Evolutionary conservation across 2,329 filamentous ascomycete genomes (phyloP), one percentile per base, ranked within the genome.

Genomic region (Cladosporium velox): DNA sequence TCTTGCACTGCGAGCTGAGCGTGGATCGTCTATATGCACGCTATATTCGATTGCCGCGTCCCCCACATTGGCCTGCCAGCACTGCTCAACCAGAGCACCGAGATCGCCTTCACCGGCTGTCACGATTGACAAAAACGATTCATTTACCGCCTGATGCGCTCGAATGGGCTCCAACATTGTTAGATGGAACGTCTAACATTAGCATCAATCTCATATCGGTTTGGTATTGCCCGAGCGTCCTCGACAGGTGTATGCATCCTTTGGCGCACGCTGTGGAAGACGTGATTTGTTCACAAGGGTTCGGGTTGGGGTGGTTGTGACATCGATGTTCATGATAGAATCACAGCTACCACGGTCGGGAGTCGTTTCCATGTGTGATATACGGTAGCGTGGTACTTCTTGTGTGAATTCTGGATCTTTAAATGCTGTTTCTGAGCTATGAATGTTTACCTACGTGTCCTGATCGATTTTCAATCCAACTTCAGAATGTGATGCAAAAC

Each of bases 61-160:
- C 52, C 52, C 52, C 52, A 55, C 52, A 55, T 30, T 47, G 41
- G 15, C 15, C 11, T 30, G 18, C 14, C 52, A 55, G 52, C 52
- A 55, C 52, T 55, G 52, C 30, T 32, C 52, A 55, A 32, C 52
- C 18, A 32, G 26, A 55, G 52, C 52, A 55, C 52, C 52, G 52
- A 34, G 52, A 21, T 7, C 11, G 52, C 30, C 7, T 28, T 55
- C 52, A 55, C 52, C 52, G 52, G 52, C 28, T 55, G 28, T 28
- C 52, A 30, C 28, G 52, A 55, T 55, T 55, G 30, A 34, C 52
- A 18, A 55, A 34, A 32, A 55, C 52, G 52, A 55, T 34, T 55
- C 52, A 55, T 55, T 55, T 55, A 55, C 52, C 52, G 52, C 52
- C 52, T 55, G n/a, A 24, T 55, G 52, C 52, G 18, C 49, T 30